Conservation (phyloP, 129 eudicot species). For the Deinandra increscens region DNA sequence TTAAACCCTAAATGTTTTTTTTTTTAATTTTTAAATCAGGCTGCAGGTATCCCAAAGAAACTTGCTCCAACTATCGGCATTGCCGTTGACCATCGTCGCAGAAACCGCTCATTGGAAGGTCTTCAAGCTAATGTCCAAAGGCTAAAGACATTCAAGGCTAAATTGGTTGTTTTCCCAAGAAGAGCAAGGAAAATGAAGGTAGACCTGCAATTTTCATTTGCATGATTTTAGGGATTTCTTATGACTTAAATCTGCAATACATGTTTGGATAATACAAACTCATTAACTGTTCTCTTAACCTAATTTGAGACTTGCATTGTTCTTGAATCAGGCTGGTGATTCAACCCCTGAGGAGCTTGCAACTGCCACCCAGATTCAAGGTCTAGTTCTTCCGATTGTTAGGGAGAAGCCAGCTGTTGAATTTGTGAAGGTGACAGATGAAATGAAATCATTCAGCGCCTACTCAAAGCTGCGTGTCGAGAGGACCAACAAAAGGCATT, state of each 20-base stretch:
- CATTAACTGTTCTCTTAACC: no score
- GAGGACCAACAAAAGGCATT: slow-evolving; percentile 59
- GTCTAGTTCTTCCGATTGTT: slow-evolving; percentile 53
- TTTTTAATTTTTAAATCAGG: slow-evolving; percentile 35
- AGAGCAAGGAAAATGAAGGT: slow-evolving; percentile 72
- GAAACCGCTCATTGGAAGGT: slow-evolving; percentile 74
- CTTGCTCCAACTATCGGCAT: slow-evolving; percentile 83
- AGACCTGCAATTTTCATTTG: background rate
- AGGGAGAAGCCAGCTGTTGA: slow-evolving; percentile 56
- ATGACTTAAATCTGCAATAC: background rate
- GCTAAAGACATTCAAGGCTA: slow-evolving; percentile 82
- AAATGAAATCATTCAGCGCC: slow-evolving; percentile 69
- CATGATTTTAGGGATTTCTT: background rate
- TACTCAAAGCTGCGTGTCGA: slow-evolving; percentile 68
- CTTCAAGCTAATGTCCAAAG: slow-evolving; percentile 81
- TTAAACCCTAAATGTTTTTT: background rate
- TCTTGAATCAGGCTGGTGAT: slow-evolving; percentile 55
- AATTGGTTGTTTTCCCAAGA: slow-evolving; percentile 79
- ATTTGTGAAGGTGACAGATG: slow-evolving; percentile 72
- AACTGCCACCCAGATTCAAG: slow-evolving; percentile 72
- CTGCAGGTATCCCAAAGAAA: slow-evolving; percentile 78
- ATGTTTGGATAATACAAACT: no score
- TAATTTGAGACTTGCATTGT: background rate
- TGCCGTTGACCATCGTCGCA: slow-evolving; percentile 73
- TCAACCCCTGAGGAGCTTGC: slow-evolving; percentile 84